A percentile compares a stretch with the other conserved stretches of the same genome.
phyloP scores from a whole-genome alignment of 805 yeast genomes.

The Saccharomycopsis fermentans region DNA sequence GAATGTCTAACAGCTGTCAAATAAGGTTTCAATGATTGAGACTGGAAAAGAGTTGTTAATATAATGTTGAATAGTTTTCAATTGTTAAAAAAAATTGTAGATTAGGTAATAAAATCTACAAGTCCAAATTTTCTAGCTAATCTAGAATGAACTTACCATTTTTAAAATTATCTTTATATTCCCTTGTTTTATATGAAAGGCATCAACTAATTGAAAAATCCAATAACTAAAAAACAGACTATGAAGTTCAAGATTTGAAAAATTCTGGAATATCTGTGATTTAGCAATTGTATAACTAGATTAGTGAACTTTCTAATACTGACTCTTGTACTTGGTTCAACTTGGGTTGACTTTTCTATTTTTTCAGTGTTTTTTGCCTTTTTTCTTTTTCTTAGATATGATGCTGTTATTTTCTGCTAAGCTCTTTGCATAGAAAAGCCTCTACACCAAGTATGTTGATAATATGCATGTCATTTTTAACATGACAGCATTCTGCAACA shows the following conservation, averaged over 20 bases:
- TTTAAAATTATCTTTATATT: no score
- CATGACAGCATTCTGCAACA: not conserved
- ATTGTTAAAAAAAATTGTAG: not conserved
- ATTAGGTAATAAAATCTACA: no score
- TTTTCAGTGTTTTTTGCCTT: not conserved
- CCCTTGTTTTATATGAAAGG: no score
- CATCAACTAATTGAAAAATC: no score
- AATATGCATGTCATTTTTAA: not conserved
- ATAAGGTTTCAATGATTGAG: slow-evolving; percentile 95
- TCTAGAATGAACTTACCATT: not conserved
- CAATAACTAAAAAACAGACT: no score
- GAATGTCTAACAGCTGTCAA: slow-evolving; percentile 89
- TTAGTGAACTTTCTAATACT: no score
- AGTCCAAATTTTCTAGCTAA: not conserved
- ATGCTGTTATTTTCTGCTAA: not conserved
- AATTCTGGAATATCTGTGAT: no score
- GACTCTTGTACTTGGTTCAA: no score
- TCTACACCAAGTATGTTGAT: not conserved
- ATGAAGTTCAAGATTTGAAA: no score
- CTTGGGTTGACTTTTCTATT: not conserved
- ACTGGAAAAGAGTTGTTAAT: slow-evolving; percentile 34
- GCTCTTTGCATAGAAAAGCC: not conserved
- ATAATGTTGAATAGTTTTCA: not conserved
- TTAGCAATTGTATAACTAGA: no score
- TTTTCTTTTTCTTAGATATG: not conserved